Base-by-base conservation (phyloP, 176 grass and related monocot genomes). In the Musa itinerans region DNA sequence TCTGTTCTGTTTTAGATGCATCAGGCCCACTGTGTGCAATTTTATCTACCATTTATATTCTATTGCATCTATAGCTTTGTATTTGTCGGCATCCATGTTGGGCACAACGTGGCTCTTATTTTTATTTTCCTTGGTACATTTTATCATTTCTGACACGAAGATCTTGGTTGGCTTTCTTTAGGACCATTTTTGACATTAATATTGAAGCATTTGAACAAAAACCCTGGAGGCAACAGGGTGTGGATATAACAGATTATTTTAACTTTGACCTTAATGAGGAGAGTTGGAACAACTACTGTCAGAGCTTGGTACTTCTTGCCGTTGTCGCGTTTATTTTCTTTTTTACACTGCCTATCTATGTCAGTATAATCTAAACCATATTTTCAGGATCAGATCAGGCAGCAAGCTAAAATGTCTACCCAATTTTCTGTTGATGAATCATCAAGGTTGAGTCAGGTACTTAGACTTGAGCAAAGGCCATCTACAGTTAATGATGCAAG, bases 181-280 rank as follows among this genome's bases (percentile, higher is more conserved):
- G 78, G 74, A 81, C 73, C 1, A 81, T 85, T 27, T 85, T 85
- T 78, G 66, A 77, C 75, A 66, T 85, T 55, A 73, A 77, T 50
- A 92, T 87, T 78, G 92, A 87, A 84, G 92, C 53, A 75, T 87
- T 96, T 83, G 78, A 87, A 56, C 76, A 84, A 26, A 96, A 96
- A 72, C 89, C 89, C 72, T 96, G 92, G 92, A 96, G 81, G 80
- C 77, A 87, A 34, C 71, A 56, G 54, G 84, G 83, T 29, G 76
- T 81, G 10, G 83, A 96, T 82, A 81, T 87, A 26, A 85, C 64
- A 19, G 82, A 96, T 50, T 96, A 85, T 78, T 96, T 92, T 54
- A 96, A 96, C 75, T 96, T 87, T 69, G 83, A 70, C 52, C 64
- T 96, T 27, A 83, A 89, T 89, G 89, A 96, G 82, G 86, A 92